A percentile compares a stretch with the other conserved stretches of the same genome.
phyloP scores from a whole-genome alignment of 805 yeast species.

The Candida maltosa region DNA sequence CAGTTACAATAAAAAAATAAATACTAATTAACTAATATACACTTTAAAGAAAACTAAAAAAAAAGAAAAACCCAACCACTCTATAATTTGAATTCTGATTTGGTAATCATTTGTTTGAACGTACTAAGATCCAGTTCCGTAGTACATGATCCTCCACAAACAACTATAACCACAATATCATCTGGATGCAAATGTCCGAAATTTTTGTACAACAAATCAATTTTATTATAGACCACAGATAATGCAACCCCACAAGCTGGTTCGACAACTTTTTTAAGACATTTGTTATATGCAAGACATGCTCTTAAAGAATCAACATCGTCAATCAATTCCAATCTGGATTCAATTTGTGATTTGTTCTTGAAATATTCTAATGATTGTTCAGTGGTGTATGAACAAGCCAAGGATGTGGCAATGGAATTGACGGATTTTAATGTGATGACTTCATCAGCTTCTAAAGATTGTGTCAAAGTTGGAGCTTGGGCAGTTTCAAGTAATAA shows the following conservation, averaged over 20 bases:
- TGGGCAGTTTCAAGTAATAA: constrained; percentile 58
- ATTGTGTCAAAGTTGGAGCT: constrained; percentile 54
- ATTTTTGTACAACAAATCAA: constrained; percentile 20
- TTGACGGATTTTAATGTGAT: constrained; percentile 43
- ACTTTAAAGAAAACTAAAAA: too few species aligned
- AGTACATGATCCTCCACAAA: constrained; percentile 44
- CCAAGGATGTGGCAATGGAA: constrained; percentile 63
- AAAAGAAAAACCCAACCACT: too few species aligned
- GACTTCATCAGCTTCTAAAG: constrained; percentile 44
- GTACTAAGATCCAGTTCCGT: constrained; percentile 7
- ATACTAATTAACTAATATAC: too few species aligned
- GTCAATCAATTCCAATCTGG: constrained; percentile 26
- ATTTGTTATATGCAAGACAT: constrained; percentile 47
- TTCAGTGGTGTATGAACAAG: constrained; percentile 55
- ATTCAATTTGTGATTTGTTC: constrained; percentile 9
- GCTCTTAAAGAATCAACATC: constrained; percentile 58
- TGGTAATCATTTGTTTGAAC: constrained; percentile 7
- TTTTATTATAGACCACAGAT: constrained; percentile 44
- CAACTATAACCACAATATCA: constrained; percentile 50
- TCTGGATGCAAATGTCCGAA: constrained; percentile 29
- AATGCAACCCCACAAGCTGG: constrained; percentile 76
- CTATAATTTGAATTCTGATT: constrained; percentile 10
- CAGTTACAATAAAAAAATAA: too few species aligned
- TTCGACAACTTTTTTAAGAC: constrained; percentile 53
- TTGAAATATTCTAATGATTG: constrained; percentile 42